A percentile compares a stretch with the other conserved stretches of the same genome.
These are phyloP conservation scores for Leccinum barrowsii DNA, from an alignment of 768 basidiomycete species.

Conservation along the genomic window DNA sequence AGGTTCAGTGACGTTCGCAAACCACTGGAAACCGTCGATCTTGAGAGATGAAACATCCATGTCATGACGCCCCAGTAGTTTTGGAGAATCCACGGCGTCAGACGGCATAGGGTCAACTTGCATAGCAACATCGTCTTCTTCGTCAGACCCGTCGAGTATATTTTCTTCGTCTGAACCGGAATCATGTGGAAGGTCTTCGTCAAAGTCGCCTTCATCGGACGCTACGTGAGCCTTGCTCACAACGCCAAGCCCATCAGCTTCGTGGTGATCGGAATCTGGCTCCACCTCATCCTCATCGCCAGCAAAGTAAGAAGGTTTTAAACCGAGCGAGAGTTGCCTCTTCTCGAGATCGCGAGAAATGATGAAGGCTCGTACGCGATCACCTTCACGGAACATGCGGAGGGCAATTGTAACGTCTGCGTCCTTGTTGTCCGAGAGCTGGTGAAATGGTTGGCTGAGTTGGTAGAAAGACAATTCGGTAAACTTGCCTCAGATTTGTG, in stretches of 20 bases:
- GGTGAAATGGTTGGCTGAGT: slow-evolving; percentile 1
- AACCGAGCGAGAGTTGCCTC: slow-evolving; percentile 72
- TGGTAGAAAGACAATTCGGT: neutral
- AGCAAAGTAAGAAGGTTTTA: slow-evolving; percentile 86
- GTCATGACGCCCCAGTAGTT: neutral
- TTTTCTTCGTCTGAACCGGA: slow-evolving; percentile 22
- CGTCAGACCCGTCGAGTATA: slow-evolving; percentile 5
- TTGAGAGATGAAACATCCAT: slow-evolving; percentile 39
- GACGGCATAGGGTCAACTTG: slow-evolving; percentile 7
- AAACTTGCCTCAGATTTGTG: slow-evolving; percentile 82
- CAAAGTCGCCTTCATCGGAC: slow-evolving; percentile 20
- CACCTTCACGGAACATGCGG: slow-evolving; percentile 80
- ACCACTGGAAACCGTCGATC: slow-evolving; percentile 74
- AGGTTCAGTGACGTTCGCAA: slow-evolving; percentile 35
- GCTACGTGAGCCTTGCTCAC: slow-evolving; percentile 25
- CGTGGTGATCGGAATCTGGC: slow-evolving; percentile 27
- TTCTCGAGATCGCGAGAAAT: slow-evolving; percentile 71
- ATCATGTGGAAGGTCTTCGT: slow-evolving; percentile 4
- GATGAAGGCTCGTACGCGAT: slow-evolving; percentile 78
- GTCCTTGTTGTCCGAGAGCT: slow-evolving; percentile 87
- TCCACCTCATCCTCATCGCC: slow-evolving; percentile 50
- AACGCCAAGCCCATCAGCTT: slow-evolving; percentile 29
- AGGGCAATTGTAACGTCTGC: slow-evolving; percentile 78
- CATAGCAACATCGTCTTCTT: slow-evolving; percentile 20
- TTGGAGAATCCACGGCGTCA: neutral